Base-by-base conservation (phyloP, 495 filamentous ascomycete species). In the Peziza echinospora region DNA sequence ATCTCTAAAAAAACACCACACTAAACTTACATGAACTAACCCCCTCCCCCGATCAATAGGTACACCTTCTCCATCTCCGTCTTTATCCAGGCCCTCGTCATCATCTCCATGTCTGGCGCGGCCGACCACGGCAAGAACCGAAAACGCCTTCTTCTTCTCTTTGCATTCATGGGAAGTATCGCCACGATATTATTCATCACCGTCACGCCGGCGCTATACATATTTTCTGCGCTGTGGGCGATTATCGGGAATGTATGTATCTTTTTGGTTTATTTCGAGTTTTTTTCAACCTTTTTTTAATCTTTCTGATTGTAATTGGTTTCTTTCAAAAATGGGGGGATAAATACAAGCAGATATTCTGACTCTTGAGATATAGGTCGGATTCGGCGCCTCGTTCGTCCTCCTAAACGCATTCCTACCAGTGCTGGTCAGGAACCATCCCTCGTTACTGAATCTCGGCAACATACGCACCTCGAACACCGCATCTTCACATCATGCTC, bases 11-110 rank as follows among this genome's bases (percentile, higher is more conserved):
- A n/a, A n/a, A n/a, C n/a, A n/a, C n/a, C n/a, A n/a, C n/a, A n/a
- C n/a, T n/a, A n/a, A n/a, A n/a, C n/a, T n/a, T n/a, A n/a, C n/a
- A n/a, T n/a, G n/a, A n/a, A n/a, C n/a, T n/a, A n/a, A n/a, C n/a
- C n/a, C n/a, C n/a, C n/a, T n/a, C n/a, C n/a, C n/a, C n/a, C n/a
- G n/a, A n/a, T 21, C 26, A n/a, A n/a, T n/a, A 59, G 56, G 56
- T 97, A 96, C 65, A 93, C 83, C 4, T 96, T 96, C 62, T 91
- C 84, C 42, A 62, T 93, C 49, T 89, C 82, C 62, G 89, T 97
- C 1, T 59, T 93, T 7, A 57, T 93, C 25, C 89, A 97, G 62
- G 77, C 85, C 7, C 62, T 94, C 19, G 62, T 97, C 26, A 91
- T 97, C 24, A 80, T 97, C 48, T 91, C 84, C 47, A 93, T 97